Evolutionary conservation across 495 filamentous ascomycete genomes (phyloP).

Genomic region (Penicillium soppii): DNA sequence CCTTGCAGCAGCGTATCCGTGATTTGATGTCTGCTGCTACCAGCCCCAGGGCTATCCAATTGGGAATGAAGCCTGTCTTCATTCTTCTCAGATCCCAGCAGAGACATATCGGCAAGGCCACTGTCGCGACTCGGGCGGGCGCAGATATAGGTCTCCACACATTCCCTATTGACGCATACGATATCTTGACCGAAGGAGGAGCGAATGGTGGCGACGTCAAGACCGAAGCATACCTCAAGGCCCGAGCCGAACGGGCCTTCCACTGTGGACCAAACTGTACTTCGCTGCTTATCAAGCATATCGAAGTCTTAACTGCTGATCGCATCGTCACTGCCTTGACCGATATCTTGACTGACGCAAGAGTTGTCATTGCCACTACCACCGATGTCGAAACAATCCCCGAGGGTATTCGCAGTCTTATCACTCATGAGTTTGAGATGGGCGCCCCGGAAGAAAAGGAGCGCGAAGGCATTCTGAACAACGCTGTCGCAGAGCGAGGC

Average conservation of each 20-base stretch:
- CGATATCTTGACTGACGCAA: constrained; percentile 67
- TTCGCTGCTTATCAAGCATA: constrained; percentile 78
- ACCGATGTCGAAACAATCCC: constrained; percentile 92
- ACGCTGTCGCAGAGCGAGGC: constrained; percentile 71
- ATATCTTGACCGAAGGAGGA: constrained; percentile 86
- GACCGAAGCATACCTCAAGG: constrained; percentile 84
- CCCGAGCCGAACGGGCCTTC: constrained; percentile 83
- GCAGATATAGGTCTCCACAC: constrained; percentile 86
- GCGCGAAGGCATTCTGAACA: constrained; percentile 78
- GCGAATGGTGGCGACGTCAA: constrained; percentile 87
- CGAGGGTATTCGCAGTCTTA: constrained; percentile 83
- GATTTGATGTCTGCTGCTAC: constrained; percentile 88
- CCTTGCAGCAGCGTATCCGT: constrained; percentile 71
- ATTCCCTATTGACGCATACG: constrained; percentile 88
- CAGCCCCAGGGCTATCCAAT: constrained; percentile 78
- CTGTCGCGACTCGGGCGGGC: constrained; percentile 71
- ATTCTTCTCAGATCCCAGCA: constrained; percentile 88
- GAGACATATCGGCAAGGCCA: constrained; percentile 85
- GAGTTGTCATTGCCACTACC: constrained; percentile 88
- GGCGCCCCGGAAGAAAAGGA: constrained; percentile 90
- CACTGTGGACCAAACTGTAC: constrained; percentile 82
- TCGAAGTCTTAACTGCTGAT: constrained; percentile 88
- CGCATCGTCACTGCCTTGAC: constrained; percentile 81
- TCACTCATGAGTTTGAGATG: constrained; percentile 96
- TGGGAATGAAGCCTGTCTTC: constrained; percentile 83